Percentiles rank a stretch among this genome's conserved stretches.
These are phyloP conservation scores for Wickerhamomyces chambardii DNA, from an alignment of 805 yeast genomes.

Conservation along the genomic window DNA sequence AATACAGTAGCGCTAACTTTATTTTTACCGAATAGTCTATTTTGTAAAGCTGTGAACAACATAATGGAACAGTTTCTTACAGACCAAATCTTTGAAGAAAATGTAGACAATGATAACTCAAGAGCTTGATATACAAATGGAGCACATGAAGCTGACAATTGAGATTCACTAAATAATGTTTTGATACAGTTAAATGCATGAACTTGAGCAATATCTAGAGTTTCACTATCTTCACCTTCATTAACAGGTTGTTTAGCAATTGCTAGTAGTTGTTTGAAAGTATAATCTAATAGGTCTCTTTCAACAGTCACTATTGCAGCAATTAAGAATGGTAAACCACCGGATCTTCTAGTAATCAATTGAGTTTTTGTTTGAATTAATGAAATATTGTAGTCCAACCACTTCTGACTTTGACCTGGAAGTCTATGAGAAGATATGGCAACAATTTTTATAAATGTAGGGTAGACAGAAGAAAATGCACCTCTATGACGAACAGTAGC, in stretches of 20 bases:
- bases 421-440: slow-evolving; percentile 35
- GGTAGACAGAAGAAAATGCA: slow-evolving; percentile 83
- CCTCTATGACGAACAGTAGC: slow-evolving; percentile 81
- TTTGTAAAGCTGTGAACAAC: slow-evolving; percentile 82
- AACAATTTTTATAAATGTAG: slow-evolving; percentile 67
- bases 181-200: slow-evolving; percentile 86
- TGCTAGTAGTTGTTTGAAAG: slow-evolving; percentile 41
- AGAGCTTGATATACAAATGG: slow-evolving; percentile 49
- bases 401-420: slow-evolving; percentile 33
- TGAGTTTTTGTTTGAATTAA: slow-evolving; percentile 50
- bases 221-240: slow-evolving; percentile 37
- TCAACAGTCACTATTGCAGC: slow-evolving; percentile 54
- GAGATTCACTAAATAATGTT: slow-evolving; percentile 64
- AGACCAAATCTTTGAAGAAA: slow-evolving; percentile 71
- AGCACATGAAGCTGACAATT: slow-evolving; percentile 44
- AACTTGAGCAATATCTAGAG: slow-evolving; percentile 79
- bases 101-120: slow-evolving; percentile 49
- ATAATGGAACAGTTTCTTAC: slow-evolving; percentile 88
- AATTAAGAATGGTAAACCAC: slow-evolving; percentile 79
- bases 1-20: slow-evolving; percentile 53
- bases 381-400: slow-evolving; percentile 52
- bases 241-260: slow-evolving; percentile 46
- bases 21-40: slow-evolving; percentile 65
- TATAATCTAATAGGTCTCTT: slow-evolving; percentile 31
- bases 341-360: slow-evolving; percentile 80